Base-by-base conservation (phyloP, 2,329 filamentous ascomycete species). In the Talaromyces amestolkiae region DNA sequence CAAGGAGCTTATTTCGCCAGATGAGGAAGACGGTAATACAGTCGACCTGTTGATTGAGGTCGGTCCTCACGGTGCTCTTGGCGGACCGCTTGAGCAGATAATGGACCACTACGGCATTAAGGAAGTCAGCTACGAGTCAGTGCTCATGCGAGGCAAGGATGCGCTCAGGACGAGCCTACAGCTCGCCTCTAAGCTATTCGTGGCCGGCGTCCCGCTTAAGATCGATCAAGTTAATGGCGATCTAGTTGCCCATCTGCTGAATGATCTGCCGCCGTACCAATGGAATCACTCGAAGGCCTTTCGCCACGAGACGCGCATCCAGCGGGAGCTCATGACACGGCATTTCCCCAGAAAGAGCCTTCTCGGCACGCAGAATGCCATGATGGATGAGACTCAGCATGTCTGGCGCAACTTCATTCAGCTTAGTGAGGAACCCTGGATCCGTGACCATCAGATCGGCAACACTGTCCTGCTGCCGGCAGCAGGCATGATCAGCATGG, bases 221-320 rank as follows among this genome's bases (percentile, higher is more conserved):
- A 39, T 39, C 3, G 37, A 11, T 5, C 37, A 39, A 39, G 37
- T 39, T 15, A 39, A 39, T 10, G 37, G 37, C 37, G 37, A 39
- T 39, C 37, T 13, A 39, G 13, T 39, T 5, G 15, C 37, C 2
- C 37, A 15, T 13, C 37, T 13, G 37, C 37, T 39, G 37, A 39
- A 39, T 13, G 37, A 39, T 39, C 37, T 39, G 58, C 71, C 3
- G 31, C 27, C 19, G 19, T 27, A 53, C 10, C 47, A 31, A 24
- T 19, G 43, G n/a, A 47, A 24, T 84, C 66, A 76, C 76, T 1
- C 72, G 77, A 43, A 56, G 37, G 37, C 67, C 1, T 73, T 79
- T 65, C 82, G 78, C 70, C 72, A 75, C 9, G 81, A 84, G 65
- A 80, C 81, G 8, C 72, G 80, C 1, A 61, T 81, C 3, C 63